These are phyloP conservation scores for Microcera coccophila DNA, from an alignment of 2,329 filamentous ascomycete genomes.

Conservation along the genomic window DNA sequence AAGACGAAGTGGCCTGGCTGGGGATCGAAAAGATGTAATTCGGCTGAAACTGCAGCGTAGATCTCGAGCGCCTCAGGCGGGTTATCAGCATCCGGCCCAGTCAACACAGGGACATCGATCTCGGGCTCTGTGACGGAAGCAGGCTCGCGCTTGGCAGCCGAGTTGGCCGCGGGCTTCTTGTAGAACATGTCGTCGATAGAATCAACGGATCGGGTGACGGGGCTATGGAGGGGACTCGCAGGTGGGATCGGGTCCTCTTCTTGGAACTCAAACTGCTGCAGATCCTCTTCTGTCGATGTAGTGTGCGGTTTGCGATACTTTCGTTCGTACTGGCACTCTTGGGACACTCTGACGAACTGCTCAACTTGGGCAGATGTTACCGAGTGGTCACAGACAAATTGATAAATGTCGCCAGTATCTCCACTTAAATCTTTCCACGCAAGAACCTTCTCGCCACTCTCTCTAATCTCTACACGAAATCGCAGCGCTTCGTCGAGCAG, in stretches of 20 bases:
- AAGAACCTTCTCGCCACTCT: slow-evolving; percentile 77
- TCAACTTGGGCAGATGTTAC: slow-evolving; percentile 67
- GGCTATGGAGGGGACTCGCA: slow-evolving; percentile 60
- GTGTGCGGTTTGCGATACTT: slow-evolving; percentile 81
- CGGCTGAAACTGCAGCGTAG: slow-evolving; percentile 70
- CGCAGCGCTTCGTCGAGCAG: slow-evolving; percentile 88
- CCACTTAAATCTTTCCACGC: slow-evolving; percentile 95
- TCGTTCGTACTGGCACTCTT: slow-evolving; percentile 96
- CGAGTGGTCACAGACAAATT: slow-evolving; percentile 87
- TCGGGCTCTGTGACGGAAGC: slow-evolving; percentile 30
- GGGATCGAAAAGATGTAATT: slow-evolving; percentile 93
- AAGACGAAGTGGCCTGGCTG: slow-evolving; percentile 77
- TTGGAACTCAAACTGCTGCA: slow-evolving; percentile 77
- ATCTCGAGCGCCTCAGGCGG: slow-evolving; percentile 69
- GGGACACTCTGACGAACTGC: slow-evolving; percentile 76
- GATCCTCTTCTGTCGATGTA: slow-evolving; percentile 74
- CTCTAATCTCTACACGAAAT: slow-evolving; percentile 78
- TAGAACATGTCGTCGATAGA: slow-evolving; percentile 55
- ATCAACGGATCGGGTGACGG: slow-evolving; percentile 52
- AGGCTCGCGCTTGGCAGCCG: slow-evolving; percentile 42
- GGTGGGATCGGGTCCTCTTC: slow-evolving; percentile 60
- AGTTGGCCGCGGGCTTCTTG: slow-evolving; percentile 46
- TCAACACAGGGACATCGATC: slow-evolving; percentile 26
- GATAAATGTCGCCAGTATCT: slow-evolving; percentile 91
- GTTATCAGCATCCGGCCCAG: slow-evolving; percentile 20